phyloP scores from a whole-genome alignment of 106 monocot species.

The Chionographis japonica region DNA sequence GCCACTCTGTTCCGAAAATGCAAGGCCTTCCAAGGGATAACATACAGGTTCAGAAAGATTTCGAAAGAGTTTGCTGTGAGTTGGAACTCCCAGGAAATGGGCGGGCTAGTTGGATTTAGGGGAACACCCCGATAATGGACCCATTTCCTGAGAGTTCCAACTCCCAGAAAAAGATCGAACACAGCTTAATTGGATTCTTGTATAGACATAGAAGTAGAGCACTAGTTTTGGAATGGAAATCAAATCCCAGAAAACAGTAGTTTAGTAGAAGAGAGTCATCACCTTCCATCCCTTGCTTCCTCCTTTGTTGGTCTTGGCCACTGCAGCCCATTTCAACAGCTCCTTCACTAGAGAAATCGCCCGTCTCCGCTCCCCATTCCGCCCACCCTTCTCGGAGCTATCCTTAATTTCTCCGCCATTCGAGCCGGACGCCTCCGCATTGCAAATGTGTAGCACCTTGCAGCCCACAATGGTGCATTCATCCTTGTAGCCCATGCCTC shows the following conservation, averaged over 20 bases:
- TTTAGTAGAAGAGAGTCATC: not conserved
- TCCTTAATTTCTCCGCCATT: constrained; percentile 8
- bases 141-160: too few species aligned
- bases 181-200: too few species aligned
- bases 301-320: constrained; percentile 25
- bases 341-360: constrained; percentile 46
- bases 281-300: constrained; percentile 57
- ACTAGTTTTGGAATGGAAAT: too few species aligned
- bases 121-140: too few species aligned
- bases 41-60: not conserved
- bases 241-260: too few species aligned
- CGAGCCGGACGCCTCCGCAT: constrained; percentile 8
- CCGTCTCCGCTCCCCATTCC: constrained; percentile 19
- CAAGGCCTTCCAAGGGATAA: constrained; percentile 13
- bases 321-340: constrained; percentile 44
- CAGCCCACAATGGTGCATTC: constrained; percentile 26
- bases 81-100: too few species aligned
- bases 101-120: too few species aligned
- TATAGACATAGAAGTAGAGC: too few species aligned
- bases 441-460: constrained; percentile 53
- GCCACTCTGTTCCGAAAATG: constrained; percentile 16
- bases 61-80: too few species aligned
- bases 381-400: constrained; percentile 12
- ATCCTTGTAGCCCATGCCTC: constrained; percentile 7
- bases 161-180: too few species aligned